phyloP scores from a whole-genome alignment of 345 rosid species.

The Cardamine occulta region DNA sequence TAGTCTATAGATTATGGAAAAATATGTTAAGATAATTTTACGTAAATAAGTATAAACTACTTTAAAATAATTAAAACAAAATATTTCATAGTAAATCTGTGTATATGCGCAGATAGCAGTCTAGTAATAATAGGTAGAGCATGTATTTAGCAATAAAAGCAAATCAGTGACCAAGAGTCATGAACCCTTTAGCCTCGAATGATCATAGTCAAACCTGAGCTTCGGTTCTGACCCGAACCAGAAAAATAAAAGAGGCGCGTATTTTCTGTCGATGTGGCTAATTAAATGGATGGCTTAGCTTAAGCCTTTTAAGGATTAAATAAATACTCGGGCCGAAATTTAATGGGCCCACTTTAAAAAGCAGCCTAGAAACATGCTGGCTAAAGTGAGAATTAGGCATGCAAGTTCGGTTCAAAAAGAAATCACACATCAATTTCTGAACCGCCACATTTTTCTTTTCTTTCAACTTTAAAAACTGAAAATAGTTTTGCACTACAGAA shows the following conservation, averaged over 20 bases:
- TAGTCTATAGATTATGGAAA: no score
- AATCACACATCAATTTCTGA: slow-evolving; percentile 34
- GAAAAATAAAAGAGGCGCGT: slow-evolving; percentile 33
- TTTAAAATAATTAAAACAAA: no score
- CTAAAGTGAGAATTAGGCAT: slow-evolving; percentile 44
- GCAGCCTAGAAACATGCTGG: slow-evolving; percentile 39
- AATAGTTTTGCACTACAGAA: slow-evolving; percentile 9
- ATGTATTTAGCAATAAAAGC: no score
- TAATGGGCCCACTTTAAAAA: slow-evolving; percentile 35
- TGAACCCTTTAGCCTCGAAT: no score
- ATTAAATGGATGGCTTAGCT: slow-evolving; percentile 7
- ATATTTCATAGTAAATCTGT: no score
- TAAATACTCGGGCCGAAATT: slow-evolving; percentile 27
- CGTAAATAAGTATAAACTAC: no score
- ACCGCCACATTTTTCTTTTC: slow-evolving; percentile 27
- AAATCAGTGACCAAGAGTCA: no score
- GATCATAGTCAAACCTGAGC: slow-evolving; percentile 36
- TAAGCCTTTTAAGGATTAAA: not conserved
- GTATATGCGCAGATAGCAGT: no score
- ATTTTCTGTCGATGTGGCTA: slow-evolving; percentile 17
- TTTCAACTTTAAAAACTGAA: slow-evolving; percentile 5
- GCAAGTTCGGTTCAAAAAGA: slow-evolving; percentile 26
- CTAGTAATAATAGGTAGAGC: no score
- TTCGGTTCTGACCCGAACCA: slow-evolving; percentile 63
- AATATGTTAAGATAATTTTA: no score